Percentiles rank a stretch among this genome's conserved stretches.
Conservation (phyloP, 768 basidiomycete species). For the Tulasnella sp. region DNA sequence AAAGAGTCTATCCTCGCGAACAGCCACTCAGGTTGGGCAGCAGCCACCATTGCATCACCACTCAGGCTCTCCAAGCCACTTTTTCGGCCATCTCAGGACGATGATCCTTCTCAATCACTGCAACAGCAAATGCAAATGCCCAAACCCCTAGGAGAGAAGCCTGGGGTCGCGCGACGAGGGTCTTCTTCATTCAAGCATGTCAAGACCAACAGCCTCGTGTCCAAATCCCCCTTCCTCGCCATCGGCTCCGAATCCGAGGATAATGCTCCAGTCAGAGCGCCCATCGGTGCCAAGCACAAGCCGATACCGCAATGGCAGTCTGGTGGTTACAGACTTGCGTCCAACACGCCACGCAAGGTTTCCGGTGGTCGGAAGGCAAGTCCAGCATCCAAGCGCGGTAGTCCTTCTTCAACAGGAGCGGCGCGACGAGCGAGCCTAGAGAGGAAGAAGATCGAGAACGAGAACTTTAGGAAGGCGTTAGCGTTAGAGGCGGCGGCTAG, state of each 20-base stretch:
- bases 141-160: neutral
- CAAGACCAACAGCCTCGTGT: conserved; percentile 65
- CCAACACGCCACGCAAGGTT: neutral
- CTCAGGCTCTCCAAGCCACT: neutral
- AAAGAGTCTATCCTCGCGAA: conserved; percentile 9
- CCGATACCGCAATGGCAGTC: neutral
- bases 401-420: neutral
- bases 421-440: conserved; percentile 15
- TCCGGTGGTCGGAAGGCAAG: conserved; percentile 6
- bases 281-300: conserved; percentile 8
- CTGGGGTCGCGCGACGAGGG: conserved; percentile 42
- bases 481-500: conserved; percentile 7
- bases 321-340: neutral
- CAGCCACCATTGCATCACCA: neutral
- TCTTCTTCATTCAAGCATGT: conserved; percentile 76
- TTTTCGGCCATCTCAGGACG: neutral
- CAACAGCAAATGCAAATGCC: neutral
- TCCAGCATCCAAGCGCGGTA: neutral
- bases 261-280: neutral
- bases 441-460: conserved; percentile 1
- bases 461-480: conserved; percentile 4
- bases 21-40: conserved; percentile 6
- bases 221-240: conserved; percentile 63
- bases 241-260: conserved; percentile 28
- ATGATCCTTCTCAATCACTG: neutral